Percentiles rank a stretch among this genome's conserved stretches.
These are phyloP conservation scores for Ehretia macrophylla DNA, from an alignment of 257 asterid species.

Conservation along the genomic window DNA sequence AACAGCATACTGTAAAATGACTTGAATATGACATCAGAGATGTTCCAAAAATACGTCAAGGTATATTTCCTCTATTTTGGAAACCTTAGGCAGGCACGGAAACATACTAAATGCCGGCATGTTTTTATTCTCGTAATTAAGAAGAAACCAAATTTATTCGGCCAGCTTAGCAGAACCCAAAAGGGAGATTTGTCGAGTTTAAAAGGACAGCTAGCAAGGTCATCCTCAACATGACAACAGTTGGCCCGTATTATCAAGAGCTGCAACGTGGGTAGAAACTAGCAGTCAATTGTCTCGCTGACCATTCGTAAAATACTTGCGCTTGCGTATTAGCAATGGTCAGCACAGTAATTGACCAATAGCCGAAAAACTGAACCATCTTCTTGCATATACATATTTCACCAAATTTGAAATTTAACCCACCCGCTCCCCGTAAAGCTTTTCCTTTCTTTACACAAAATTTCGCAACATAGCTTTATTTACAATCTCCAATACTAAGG, in stretches of 20 bases:
- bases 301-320: background rate
- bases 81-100: background rate
- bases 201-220: background rate
- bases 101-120: background rate
- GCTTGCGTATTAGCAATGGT: background rate
- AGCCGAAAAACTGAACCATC: no score
- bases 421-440: no score
- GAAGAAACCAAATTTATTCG: background rate
- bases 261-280: background rate
- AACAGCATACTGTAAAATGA: no score
- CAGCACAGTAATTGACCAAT: background rate
- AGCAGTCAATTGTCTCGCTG: background rate
- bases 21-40: no score
- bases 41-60: no score
- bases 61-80: no score
- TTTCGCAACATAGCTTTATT: no score
- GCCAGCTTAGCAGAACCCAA: background rate
- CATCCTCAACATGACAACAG: no score
- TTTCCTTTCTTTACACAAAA: no score
- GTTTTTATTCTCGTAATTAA: background rate
- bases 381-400: no score
- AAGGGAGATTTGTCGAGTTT: background rate
- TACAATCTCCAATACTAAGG: no score
- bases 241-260: background rate
- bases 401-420: no score